phyloP scores from a whole-genome alignment of 129 eudicot genomes.

The Saussurea involucrata region DNA sequence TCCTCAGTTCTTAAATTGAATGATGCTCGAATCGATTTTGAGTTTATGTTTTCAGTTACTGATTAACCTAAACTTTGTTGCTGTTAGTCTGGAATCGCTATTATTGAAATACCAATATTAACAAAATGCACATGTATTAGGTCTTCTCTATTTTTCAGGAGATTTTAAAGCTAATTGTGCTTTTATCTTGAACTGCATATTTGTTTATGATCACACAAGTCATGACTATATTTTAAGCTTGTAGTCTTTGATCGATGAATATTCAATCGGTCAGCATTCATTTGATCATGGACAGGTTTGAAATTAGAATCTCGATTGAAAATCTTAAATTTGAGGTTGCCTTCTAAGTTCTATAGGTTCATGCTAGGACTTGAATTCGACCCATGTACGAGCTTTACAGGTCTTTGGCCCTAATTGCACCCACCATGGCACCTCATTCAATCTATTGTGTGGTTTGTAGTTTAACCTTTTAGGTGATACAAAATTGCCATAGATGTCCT shows the following conservation, averaged over 20 bases:
- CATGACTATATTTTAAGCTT: background rate
- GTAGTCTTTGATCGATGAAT: background rate
- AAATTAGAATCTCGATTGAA: background rate
- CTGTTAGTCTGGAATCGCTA: background rate
- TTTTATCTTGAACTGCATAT: background rate
- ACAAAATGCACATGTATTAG: background rate
- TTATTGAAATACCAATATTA: background rate
- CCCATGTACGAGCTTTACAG: too few relatives aligned
- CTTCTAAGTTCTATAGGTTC: background rate
- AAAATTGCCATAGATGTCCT: too few relatives aligned
- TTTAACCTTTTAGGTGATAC: too few relatives aligned
- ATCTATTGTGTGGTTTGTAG: background rate
- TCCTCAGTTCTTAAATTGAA: background rate
- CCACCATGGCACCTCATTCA: background rate
- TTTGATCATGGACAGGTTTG: background rate
- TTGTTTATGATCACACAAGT: background rate
- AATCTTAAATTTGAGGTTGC: background rate
- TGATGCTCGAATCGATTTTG: background rate
- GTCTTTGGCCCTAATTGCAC: background rate
- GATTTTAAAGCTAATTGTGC: background rate
- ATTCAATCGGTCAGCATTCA: background rate
- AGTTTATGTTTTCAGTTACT: background rate
- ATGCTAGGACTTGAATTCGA: too few relatives aligned
- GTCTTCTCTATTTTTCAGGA: background rate
- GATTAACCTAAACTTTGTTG: background rate